Conservation (phyloP, 2,329 filamentous ascomycete species). For the Hypomyces perniciosus region DNA sequence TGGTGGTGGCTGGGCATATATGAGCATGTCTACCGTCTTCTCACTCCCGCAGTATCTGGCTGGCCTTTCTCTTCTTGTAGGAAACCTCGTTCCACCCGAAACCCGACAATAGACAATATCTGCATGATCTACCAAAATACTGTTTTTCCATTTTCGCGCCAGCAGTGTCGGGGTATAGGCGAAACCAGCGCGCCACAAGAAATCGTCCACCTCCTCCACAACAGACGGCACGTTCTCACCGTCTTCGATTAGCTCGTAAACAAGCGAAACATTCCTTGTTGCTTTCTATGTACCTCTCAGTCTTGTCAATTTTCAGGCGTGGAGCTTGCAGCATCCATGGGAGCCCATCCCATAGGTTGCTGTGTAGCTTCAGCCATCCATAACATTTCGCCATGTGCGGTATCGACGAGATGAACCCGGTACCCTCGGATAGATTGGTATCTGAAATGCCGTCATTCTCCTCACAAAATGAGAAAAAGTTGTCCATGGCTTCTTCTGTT, state of each 20-base stretch:
- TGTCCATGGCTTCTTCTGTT: not conserved
- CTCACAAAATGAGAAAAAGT: not conserved
- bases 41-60: too few species aligned
- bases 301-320: not conserved
- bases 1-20: too few species aligned
- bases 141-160: too few species aligned
- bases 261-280: not conserved
- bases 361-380: slow-evolving; percentile 9
- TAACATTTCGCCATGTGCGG: slow-evolving; percentile 6
- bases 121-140: too few species aligned
- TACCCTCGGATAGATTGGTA: not conserved
- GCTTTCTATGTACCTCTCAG: not conserved
- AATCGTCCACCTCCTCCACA: slow-evolving; percentile 4
- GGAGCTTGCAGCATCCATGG: not conserved
- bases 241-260: slow-evolving; percentile 9
- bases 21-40: too few species aligned
- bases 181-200: slow-evolving; percentile 1
- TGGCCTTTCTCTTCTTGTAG: too few species aligned
- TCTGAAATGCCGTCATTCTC: not conserved
- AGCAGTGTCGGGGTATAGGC: too few species aligned
- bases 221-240: not conserved
- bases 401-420: not conserved
- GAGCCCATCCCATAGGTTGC: not conserved
- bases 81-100: too few species aligned
- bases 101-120: too few species aligned